Conservation (phyloP, 805 yeast genomes). For the Brettanomyces naardenensis region DNA sequence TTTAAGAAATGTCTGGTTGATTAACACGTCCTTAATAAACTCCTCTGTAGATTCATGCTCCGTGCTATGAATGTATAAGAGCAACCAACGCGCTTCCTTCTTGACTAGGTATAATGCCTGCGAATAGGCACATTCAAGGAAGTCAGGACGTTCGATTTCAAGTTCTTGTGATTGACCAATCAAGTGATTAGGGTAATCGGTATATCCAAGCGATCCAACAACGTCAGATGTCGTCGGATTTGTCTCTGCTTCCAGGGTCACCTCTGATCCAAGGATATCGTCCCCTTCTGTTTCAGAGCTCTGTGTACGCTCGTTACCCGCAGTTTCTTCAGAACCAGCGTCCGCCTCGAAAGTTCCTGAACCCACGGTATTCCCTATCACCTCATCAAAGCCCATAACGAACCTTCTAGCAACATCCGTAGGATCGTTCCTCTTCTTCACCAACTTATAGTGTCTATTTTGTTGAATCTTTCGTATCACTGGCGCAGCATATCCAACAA, state of each 20-base stretch:
- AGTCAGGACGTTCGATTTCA: constrained; percentile 28
- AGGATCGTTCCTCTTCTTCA: constrained; percentile 20
- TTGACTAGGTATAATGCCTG: constrained; percentile 69
- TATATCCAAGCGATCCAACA: not conserved
- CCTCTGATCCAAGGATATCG: not conserved
- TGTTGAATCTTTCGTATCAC: constrained; percentile 16
- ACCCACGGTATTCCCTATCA: constrained; percentile 16
- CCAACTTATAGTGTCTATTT: constrained; percentile 12
- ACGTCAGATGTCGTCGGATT: not conserved
- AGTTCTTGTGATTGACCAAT: not conserved
- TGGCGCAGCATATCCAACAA: constrained; percentile 16
- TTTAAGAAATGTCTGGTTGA: constrained; percentile 40
- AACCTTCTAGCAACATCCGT: constrained; percentile 27
- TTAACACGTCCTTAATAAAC: constrained; percentile 47
- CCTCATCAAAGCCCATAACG: constrained; percentile 25
- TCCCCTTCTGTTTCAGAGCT: not conserved
- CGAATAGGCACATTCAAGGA: constrained; percentile 71
- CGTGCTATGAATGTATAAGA: constrained; percentile 67
- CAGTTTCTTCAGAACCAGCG: not conserved
- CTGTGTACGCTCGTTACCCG: not conserved
- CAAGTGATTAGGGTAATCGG: no score
- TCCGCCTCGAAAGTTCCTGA: not conserved
- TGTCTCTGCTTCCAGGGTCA: no score
- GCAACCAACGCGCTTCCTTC: constrained; percentile 59
- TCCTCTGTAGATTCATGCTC: constrained; percentile 54